A percentile compares a stretch with the other conserved stretches of the same genome.
Evolutionary conservation across 2,329 filamentous ascomycete genomes (phyloP).

Genomic region (Annulohypoxylon truncatum): DNA sequence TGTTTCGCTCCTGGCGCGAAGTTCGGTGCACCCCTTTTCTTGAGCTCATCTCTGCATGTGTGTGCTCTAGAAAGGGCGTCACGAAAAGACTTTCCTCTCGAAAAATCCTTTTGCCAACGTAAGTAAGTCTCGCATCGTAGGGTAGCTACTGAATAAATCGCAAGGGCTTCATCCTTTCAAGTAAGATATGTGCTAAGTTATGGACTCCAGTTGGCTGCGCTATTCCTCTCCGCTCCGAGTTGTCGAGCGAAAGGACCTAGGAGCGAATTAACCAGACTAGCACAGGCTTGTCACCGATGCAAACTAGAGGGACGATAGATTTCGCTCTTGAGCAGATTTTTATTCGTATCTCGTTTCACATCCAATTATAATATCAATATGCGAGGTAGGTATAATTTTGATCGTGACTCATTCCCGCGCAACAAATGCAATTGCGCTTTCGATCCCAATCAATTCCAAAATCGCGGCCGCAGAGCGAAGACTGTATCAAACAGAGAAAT

Average conservation of each 20-base stretch:
- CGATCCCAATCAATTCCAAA: constrained; percentile 23
- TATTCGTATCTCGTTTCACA: constrained; percentile 30
- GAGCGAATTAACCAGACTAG: background rate
- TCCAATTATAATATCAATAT: constrained; percentile 26
- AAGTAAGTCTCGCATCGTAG: background rate
- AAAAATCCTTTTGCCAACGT: background rate
- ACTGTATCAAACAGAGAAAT: constrained; percentile 31
- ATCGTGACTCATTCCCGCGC: constrained; percentile 17
- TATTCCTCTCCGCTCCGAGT: background rate
- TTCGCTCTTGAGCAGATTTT: background rate
- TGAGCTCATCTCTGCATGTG: background rate
- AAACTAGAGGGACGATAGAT: background rate
- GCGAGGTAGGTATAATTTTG: constrained; percentile 7
- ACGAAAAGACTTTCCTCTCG: no score
- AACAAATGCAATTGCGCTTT: constrained; percentile 4
- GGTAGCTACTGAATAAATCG: background rate
- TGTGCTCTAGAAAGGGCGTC: background rate
- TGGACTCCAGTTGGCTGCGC: background rate
- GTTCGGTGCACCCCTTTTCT: background rate
- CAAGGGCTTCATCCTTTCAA: background rate
- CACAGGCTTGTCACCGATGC: background rate
- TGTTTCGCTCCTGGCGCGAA: background rate
- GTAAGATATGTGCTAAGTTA: background rate
- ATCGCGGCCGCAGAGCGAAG: constrained; percentile 4
- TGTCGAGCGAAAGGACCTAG: no score